A percentile compares a stretch with the other conserved stretches of the same genome.
These are phyloP conservation scores for Fraxinus americana DNA, from an alignment of 257 asterid genomes.

Conservation along the genomic window DNA sequence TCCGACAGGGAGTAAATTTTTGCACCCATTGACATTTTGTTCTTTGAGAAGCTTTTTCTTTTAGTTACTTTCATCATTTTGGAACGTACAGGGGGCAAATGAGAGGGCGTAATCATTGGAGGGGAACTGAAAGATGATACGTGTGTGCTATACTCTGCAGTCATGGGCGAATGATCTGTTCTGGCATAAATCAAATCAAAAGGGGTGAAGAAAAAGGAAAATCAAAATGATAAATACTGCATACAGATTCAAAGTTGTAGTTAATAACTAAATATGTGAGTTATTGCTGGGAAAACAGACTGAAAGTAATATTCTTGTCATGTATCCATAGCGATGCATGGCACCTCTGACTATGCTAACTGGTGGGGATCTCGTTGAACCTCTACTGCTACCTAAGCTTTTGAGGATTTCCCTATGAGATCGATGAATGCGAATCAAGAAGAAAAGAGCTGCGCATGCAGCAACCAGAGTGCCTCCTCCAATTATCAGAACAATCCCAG, in stretches of 20 bases:
- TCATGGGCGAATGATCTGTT: conserved; percentile 42
- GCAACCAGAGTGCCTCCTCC: conserved; percentile 58
- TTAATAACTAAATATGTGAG: too few relatives aligned
- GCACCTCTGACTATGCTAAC: conserved; percentile 52
- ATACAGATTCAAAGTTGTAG: neutral
- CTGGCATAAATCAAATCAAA: conserved; percentile 3
- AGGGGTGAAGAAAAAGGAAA: neutral
- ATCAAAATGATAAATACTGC: neutral
- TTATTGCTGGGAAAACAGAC: too few relatives aligned
- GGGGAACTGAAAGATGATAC: conserved; percentile 45
- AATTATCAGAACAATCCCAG: conserved; percentile 39
- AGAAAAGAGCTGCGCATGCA: conserved; percentile 44
- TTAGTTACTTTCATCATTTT: conserved; percentile 45
- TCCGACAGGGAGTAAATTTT: conserved; percentile 64
- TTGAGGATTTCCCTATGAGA: conserved; percentile 26
- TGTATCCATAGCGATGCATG: neutral
- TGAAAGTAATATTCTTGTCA: neutral
- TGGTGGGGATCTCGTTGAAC: conserved; percentile 48
- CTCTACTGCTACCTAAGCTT: conserved; percentile 36
- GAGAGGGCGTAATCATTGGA: conserved; percentile 58
- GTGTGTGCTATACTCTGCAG: conserved; percentile 47
- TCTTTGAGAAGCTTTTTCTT: conserved; percentile 59
- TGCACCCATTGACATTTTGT: conserved; percentile 50
- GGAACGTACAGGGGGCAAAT: conserved; percentile 65
- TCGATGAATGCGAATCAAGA: conserved; percentile 32